Evolutionary conservation across 2,329 filamentous ascomycete genomes (phyloP), one percentile per base, ranked within the genome.

Genomic region (Phialocephala sp.): DNA sequence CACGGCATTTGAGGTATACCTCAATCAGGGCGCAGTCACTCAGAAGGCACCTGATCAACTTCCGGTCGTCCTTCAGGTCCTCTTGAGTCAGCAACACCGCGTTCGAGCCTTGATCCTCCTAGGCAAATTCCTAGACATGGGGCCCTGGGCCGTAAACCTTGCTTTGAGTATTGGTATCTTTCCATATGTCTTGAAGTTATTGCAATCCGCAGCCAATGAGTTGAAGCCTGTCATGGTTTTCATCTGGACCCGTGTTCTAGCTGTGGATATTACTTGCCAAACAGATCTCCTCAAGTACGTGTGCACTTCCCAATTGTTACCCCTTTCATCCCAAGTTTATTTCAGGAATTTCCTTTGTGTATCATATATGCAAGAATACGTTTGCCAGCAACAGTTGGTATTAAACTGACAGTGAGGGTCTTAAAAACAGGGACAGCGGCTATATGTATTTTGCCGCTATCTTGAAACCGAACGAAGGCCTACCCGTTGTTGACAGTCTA

Each of bases 161-260:
- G 95, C 95, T 18, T 84, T 99, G 18, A 97, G 94, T 78, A 99
- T 99, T 68, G 95, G 95, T 27, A 99, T 99, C 68, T 99, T 99
- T 78, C 95, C 95, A 0, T 99, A 99, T 76, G 95, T 99, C n/a
- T 82, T 99, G 39, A 99, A 99, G 79, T 83, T 99, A 32, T 82
- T 99, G 20, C 95, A 99, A 77, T 98, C 95, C 4, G 94, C 96
- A 56, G 95, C 95, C 0, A 87, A 93, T 56, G 95, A 99, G 78
- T 81, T 99, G 68, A 98, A 98, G 76, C 94, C 95, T 0, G 94
- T 98, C 66, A 98, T 99, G 95, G 94, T 99, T 5, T 99, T 98
- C 78, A 99, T 99, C 69, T 99, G 95, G 95, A 94, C 95, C 6
- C 88, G 95, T 58, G 93, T 99, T 52, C 87, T 99, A 69, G 95